Evolutionary conservation across 2,329 filamentous ascomycete species (phyloP), one percentile per base, ranked within the genome.

Genomic region (Karstenula rhodostoma): DNA sequence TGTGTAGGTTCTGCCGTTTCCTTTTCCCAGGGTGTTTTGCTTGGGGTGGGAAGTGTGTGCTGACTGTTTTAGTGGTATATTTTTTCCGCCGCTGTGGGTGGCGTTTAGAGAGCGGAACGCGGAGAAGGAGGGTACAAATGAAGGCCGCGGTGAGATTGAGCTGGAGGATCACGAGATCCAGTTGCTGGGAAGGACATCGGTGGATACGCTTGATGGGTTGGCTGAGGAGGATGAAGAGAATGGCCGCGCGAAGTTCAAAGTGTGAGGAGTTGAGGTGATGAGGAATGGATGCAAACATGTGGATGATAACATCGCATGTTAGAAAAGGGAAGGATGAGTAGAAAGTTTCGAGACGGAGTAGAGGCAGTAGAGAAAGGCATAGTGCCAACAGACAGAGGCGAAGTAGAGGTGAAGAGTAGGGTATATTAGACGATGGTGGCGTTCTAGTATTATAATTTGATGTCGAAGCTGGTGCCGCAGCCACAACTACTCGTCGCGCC

Each of bases 391-490:
- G 29, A 10, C 12, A 32, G 29, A 32, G 2, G 29, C 4, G 29
- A 32, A 32, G 2, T n/a, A 10, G 8, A 2, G 8, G 47, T 29
- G 22, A 6, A 23, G 32, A 51, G 48, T 37, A 15, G 48, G 29
- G 48, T 51, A 51, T 51, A 23, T 23, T 25, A 12, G 13, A 17
- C 27, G 22, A 33, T 8, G 23, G 12, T 9, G 8, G 15, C 5
- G 4, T 23, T 25, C 19, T 52, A 37, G 15, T 44, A 56, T 65
- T 58, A 77, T 58, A 77, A 58, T 60, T 94, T 93, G 67, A 98
- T 93, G 80, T 98, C 95, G 79, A 99, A 99, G 76, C 94, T 98
- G 17, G 94, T 97, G 8, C 95, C 95, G 79, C 95, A 99, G 1
- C 95, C 95, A 81, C 95, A 99, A 77, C 92, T 97, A 79, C 94